Base-by-base conservation (phyloP, 768 basidiomycete species). In the Boletus rubropictus region DNA sequence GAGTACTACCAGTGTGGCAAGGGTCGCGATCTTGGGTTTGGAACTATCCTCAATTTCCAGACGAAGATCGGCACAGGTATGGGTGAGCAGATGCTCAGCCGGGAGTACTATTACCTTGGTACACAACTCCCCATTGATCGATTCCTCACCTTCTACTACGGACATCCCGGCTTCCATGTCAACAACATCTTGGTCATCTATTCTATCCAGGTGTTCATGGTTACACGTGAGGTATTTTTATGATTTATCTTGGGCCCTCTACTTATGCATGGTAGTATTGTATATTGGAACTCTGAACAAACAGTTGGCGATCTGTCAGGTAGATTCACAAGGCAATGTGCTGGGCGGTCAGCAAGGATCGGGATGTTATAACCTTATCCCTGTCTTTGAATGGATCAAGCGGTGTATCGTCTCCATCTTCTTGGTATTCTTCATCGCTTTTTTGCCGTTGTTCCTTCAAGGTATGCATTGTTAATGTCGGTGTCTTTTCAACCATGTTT, bases 1-100 rank as follows among this genome's bases (percentile, higher is more conserved):
- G 96, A 99, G 67, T 99, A 99, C 71, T 99, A 98, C 65, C 96
- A 99, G 69, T 98, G 95, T 62, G 95, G 95, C 54, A 97, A 99
- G 74, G 96, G 96, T 46, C 87, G 96, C 71, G 96, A 99, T 74
- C 84, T 99, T 52, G 96, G 96, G 46, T 99, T 99, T 64, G 96
- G 96, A 42, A 99, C 96, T 37, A 98, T 98, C 63, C 74, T 99
- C 60, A 98, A 98, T 68, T 99, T 99, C 82, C 93, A 97, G 75
- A 99, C 96, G 41, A 99, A 99, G 80, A 96, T 99, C 60, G 95
- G 95, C 24, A 96, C 90, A 25, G 96, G 96, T 70, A 99, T 99
- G 96, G 96, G 96, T 59, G 96, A 99, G 69, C 96, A 99, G 64
- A 95, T 98, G 93, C 84, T 99, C 58, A 97, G 93, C 70, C 83